Evolutionary conservation across 1,284 basidiomycete species (phyloP).

Genomic region (Puccinia hordei): DNA sequence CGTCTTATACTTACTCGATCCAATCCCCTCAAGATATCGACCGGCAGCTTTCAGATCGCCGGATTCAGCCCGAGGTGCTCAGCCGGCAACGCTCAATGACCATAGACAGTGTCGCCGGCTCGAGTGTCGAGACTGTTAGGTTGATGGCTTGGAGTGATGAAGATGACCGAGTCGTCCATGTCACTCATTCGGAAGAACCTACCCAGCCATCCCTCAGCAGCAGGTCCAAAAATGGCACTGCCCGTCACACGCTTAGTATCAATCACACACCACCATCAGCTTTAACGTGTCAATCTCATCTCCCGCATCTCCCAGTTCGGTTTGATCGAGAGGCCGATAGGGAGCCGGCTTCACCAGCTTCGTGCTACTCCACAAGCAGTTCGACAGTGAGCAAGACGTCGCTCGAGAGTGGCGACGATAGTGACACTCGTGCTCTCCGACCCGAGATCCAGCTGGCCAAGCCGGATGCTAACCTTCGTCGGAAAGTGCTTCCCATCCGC

Average conservation of each 20-base stretch:
- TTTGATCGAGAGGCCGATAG: neutral
- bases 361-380: neutral
- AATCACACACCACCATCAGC: neutral
- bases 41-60: neutral
- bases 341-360: neutral
- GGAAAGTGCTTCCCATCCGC: neutral
- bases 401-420: neutral
- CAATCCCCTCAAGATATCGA: neutral
- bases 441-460: neutral
- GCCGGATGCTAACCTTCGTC: neutral
- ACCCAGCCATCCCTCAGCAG: neutral
- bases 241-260: neutral
- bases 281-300: neutral
- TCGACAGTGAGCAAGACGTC: neutral
- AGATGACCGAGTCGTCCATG: neutral
- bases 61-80: neutral
- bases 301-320: constrained; percentile 4
- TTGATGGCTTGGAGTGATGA: neutral
- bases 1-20: constrained; percentile 7
- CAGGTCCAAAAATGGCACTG: neutral
- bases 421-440: neutral
- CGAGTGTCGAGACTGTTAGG: constrained; percentile 19
- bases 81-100: constrained; percentile 4
- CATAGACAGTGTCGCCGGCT: constrained; percentile 4
- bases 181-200: neutral